Percentiles rank a stretch among this genome's conserved stretches.
phyloP scores from a whole-genome alignment of 148 eudicot genomes.

The Dianthus caryophyllus region DNA sequence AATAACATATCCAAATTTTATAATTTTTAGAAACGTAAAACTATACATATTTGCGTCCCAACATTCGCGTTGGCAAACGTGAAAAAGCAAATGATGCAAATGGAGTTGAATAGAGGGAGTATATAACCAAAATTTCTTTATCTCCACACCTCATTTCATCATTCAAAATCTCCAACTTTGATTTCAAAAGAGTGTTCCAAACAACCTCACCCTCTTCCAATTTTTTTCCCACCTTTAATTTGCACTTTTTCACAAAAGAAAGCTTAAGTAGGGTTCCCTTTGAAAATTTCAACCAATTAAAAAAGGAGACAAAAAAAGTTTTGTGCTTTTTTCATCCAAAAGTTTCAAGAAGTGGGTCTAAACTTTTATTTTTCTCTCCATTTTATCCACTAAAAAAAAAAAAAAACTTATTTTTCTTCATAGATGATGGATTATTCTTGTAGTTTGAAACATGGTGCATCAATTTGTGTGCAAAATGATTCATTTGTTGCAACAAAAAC shows the following conservation, averaged over 20 bases:
- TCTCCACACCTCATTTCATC: background rate
- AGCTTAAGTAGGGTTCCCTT: background rate
- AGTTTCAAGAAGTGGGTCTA: constrained; percentile 23
- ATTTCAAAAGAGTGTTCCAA: background rate
- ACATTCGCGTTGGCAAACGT: too few species aligned
- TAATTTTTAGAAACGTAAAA: too few species aligned
- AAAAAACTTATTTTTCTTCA: background rate
- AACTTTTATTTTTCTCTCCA: constrained; percentile 14
- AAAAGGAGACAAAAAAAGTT: background rate
- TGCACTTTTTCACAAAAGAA: constrained; percentile 14
- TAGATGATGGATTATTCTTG: constrained; percentile 34
- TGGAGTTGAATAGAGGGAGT: too few species aligned
- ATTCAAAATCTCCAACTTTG: constrained; percentile 2
- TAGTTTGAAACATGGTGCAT: constrained; percentile 24
- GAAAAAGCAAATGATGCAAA: too few species aligned
- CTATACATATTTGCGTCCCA: too few species aligned
- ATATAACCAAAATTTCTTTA: constrained; percentile 5
- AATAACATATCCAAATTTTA: too few species aligned
- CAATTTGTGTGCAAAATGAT: constrained; percentile 18
- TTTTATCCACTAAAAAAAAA: constrained; percentile 9
- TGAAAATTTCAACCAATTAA: background rate
- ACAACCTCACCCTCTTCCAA: background rate
- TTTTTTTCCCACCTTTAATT: background rate
- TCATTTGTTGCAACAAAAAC: constrained; percentile 9
- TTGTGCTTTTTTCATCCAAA: constrained; percentile 28